These are phyloP conservation scores for Pestalotiopsis sp. DNA, from an alignment of 2,329 filamentous ascomycete genomes.

Conservation along the genomic window DNA sequence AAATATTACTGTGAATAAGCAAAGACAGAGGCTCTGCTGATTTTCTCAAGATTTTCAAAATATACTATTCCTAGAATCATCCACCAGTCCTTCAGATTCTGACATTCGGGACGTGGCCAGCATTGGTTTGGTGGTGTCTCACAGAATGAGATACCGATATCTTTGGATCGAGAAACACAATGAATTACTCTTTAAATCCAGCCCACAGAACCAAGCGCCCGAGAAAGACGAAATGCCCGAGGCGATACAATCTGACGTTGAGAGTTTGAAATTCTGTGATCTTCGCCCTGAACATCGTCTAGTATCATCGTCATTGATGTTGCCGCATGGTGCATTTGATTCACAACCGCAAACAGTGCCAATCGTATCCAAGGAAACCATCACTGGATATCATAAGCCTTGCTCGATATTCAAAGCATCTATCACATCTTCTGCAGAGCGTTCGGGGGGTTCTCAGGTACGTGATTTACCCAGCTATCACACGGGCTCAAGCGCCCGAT, in stretches of 20 bases:
- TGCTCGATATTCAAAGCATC: neutral
- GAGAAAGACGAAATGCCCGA: neutral
- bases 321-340: neutral
- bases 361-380: neutral
- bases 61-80: neutral
- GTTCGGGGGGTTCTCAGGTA: neutral
- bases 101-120: neutral
- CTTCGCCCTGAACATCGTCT: neutral
- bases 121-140: neutral
- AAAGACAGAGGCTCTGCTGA: neutral
- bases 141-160: neutral
- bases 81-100: neutral
- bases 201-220: too few species aligned
- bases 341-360: neutral
- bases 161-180: neutral
- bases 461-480: neutral
- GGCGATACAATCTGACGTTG: neutral
- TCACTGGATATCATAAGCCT: neutral
- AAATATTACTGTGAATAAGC: neutral
- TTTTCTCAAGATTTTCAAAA: neutral
- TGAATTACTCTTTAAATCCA: too few species aligned
- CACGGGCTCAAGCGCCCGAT: neutral
- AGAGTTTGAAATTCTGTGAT: neutral
- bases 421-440: neutral
- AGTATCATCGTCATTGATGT: neutral